phyloP scores from a whole-genome alignment of 2,329 filamentous ascomycete genomes.

The Escovopsis sp. region DNA sequence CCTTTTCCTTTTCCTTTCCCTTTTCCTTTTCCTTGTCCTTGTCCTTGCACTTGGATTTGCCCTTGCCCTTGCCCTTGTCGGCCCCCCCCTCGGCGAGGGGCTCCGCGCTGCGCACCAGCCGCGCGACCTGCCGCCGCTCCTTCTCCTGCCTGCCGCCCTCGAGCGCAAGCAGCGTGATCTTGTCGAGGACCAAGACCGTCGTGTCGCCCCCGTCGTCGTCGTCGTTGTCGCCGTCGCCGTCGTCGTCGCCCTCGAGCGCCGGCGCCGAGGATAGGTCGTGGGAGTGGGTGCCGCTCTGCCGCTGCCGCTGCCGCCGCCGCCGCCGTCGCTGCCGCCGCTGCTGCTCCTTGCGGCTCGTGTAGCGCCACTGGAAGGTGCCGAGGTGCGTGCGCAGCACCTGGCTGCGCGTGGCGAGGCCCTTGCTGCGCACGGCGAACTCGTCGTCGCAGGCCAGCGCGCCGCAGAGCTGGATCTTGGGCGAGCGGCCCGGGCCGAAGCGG shows the following conservation, averaged over 20 bases:
- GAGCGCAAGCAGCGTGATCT: conserved; percentile 20
- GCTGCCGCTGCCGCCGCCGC: too few species aligned
- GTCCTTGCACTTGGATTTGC: too few species aligned
- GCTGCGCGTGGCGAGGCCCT: conserved; percentile 31
- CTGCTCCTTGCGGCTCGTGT: conserved; percentile 32
- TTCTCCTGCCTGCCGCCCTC: conserved; percentile 16
- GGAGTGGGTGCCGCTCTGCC: too few species aligned
- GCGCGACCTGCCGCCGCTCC: conserved; percentile 22
- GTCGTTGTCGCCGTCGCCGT: too few species aligned
- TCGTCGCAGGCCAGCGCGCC: conserved; percentile 9
- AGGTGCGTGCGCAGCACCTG: conserved; percentile 30
- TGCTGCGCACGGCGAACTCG: conserved; percentile 14
- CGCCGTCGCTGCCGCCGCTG: too few species aligned
- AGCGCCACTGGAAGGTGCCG: conserved; percentile 42
- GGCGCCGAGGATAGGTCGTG: too few species aligned
- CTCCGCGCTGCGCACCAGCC: conserved; percentile 26
- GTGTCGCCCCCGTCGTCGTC: too few species aligned
- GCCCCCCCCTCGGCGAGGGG: conserved; percentile 21
- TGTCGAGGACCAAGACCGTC: conserved; percentile 34
- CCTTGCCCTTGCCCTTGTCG: too few species aligned
- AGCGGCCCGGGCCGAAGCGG: conserved; percentile 38
- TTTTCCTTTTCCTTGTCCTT: too few species aligned
- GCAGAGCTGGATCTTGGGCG: conserved; percentile 28
- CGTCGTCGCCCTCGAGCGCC: too few species aligned
- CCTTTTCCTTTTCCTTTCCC: too few species aligned